Evolutionary conservation across 2,329 filamentous ascomycete genomes (phyloP).

Genomic region (Remersonia thermophila): DNA sequence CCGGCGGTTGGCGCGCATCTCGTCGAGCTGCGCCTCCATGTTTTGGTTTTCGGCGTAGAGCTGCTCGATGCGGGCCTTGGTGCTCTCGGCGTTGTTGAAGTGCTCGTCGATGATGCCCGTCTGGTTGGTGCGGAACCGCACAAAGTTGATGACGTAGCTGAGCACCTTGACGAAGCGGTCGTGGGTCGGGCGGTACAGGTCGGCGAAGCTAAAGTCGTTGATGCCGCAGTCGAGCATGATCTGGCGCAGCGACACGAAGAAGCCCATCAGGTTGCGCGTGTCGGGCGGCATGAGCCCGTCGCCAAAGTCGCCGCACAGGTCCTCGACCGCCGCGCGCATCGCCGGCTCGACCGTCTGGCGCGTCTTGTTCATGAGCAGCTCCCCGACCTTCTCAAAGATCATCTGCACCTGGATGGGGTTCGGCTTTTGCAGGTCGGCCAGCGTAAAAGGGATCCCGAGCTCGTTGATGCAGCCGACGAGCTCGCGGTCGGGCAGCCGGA

Average conservation of each 20-base stretch:
- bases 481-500: slow-evolving; percentile 55
- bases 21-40: slow-evolving; percentile 65
- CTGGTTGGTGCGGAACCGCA: slow-evolving; percentile 89
- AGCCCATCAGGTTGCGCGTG: slow-evolving; percentile 88
- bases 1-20: slow-evolving; percentile 68
- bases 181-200: slow-evolving; percentile 83
- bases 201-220: slow-evolving; percentile 83
- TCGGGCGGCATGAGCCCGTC: slow-evolving; percentile 72
- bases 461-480: slow-evolving; percentile 96
- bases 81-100: slow-evolving; percentile 79
- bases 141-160: slow-evolving; percentile 97
- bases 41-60: slow-evolving; percentile 79
- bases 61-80: slow-evolving; percentile 76
- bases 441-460: slow-evolving; percentile 80
- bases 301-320: slow-evolving; percentile 70
- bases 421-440: slow-evolving; percentile 82
- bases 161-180: slow-evolving; percentile 89
- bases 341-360: slow-evolving; percentile 88
- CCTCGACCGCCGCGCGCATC: slow-evolving; percentile 83
- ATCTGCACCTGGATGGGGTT: slow-evolving; percentile 91
- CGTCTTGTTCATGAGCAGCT: slow-evolving; percentile 85
- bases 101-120: slow-evolving; percentile 82
- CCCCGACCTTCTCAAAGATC: slow-evolving; percentile 96
- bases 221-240: slow-evolving; percentile 82
- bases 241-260: slow-evolving; percentile 72